phyloP scores from a whole-genome alignment of 1,284 basidiomycete genomes.

The Rhizopogon hawkerae region DNA sequence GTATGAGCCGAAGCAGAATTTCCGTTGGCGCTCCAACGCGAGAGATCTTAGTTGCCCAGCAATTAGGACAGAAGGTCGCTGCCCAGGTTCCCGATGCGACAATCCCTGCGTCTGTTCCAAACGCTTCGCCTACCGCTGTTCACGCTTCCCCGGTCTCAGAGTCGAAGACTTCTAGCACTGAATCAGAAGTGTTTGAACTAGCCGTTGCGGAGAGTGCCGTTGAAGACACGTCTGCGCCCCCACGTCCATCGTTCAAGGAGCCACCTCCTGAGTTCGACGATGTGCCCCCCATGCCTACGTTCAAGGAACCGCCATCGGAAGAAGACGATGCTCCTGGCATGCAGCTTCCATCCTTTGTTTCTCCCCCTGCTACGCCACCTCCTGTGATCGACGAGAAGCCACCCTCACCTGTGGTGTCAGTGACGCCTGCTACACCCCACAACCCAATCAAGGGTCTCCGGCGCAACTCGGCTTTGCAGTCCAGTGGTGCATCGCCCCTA shows the following conservation, averaged over 20 bases:
- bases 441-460: constrained; percentile 32
- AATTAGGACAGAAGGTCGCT: constrained; percentile 49
- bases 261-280: constrained; percentile 32
- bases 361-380: constrained; percentile 26
- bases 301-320: constrained; percentile 25
- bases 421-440: constrained; percentile 40
- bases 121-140: constrained; percentile 14
- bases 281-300: constrained; percentile 9
- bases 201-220: constrained; percentile 4
- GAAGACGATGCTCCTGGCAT: constrained; percentile 30
- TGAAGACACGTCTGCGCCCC: constrained; percentile 24
- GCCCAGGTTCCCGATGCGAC: constrained; percentile 2
- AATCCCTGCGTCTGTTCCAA: constrained; percentile 15
- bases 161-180: constrained; percentile 6
- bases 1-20: constrained; percentile 63
- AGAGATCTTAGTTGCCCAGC: constrained; percentile 73
- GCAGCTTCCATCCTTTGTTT: constrained; percentile 19
- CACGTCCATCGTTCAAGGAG: constrained; percentile 32
- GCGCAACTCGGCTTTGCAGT: constrained; percentile 22
- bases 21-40: constrained; percentile 71
- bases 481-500: constrained; percentile 28
- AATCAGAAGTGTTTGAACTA: constrained; percentile 9
- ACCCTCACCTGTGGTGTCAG: constrained; percentile 28
- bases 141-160: constrained; percentile 2
- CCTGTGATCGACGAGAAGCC: constrained; percentile 24